phyloP scores from a whole-genome alignment of 31 red algal species.

The Endocladia muricata region DNA sequence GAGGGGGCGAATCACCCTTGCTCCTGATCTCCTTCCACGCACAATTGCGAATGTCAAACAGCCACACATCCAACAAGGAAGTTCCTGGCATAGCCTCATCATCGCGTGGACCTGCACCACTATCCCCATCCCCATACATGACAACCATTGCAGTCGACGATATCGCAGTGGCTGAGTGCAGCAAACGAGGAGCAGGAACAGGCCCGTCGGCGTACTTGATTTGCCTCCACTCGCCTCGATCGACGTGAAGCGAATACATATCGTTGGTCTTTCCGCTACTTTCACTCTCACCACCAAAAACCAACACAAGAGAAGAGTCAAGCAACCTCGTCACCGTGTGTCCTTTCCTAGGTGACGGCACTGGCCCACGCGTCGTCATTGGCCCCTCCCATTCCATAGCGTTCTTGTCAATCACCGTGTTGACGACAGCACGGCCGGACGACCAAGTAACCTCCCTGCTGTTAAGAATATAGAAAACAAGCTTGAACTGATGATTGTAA shows the following conservation, averaged over 20 bases:
- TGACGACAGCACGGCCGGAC: too few species aligned
- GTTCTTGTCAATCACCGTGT: too few species aligned
- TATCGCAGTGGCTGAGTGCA: slow-evolving; percentile 44
- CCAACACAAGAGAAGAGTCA: slow-evolving; percentile 34
- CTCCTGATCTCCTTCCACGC: slow-evolving; percentile 35
- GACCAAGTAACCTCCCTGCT: too few species aligned
- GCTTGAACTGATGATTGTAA: too few species aligned
- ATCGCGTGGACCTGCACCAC: neutral
- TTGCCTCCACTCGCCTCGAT: slow-evolving; percentile 15
- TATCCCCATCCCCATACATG: slow-evolving; percentile 44
- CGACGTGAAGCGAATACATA: slow-evolving; percentile 52
- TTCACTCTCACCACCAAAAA: slow-evolving; percentile 54
- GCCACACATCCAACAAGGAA: slow-evolving; percentile 35
- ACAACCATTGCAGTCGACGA: slow-evolving; percentile 42
- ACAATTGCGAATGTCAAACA: slow-evolving; percentile 39
- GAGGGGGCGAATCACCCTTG: neutral
- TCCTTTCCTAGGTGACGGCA: slow-evolving; percentile 41
- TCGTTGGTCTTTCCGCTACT: slow-evolving; percentile 26
- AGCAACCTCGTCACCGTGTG: slow-evolving; percentile 60
- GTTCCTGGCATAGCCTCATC: neutral
- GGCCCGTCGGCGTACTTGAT: slow-evolving; percentile 44
- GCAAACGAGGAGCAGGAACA: slow-evolving; percentile 21
- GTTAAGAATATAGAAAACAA: too few species aligned
- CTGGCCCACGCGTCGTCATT: neutral
- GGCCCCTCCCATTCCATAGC: slow-evolving; percentile 42